These are phyloP conservation scores for Penicillium malachiteum DNA, from an alignment of 495 filamentous ascomycete species.

Conservation along the genomic window DNA sequence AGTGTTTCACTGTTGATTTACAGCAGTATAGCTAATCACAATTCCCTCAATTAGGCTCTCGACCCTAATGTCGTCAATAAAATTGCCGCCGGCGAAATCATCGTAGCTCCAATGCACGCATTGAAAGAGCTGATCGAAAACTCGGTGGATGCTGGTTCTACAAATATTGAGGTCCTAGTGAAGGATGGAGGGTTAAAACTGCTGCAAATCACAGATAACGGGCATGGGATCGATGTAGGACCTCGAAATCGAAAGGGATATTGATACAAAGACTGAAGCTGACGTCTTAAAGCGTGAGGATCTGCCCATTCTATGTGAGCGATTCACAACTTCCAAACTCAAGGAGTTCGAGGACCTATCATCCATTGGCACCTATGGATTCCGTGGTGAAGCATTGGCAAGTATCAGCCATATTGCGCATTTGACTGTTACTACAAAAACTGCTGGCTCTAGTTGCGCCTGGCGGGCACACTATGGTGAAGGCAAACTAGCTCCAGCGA, in stretches of 20 bases:
- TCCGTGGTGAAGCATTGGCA: constrained; percentile 93
- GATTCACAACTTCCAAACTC: constrained; percentile 96
- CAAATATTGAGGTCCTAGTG: constrained; percentile 83
- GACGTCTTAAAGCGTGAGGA: constrained; percentile 69
- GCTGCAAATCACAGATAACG: constrained; percentile 97
- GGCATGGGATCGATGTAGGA: constrained; percentile 85
- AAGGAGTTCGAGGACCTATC: constrained; percentile 93
- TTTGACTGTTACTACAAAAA: constrained; percentile 91
- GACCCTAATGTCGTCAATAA: constrained; percentile 98
- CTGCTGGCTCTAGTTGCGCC: constrained; percentile 82
- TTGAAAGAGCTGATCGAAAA: constrained; percentile 98
- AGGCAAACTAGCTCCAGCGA: constrained; percentile 79
- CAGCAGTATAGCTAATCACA: background rate
- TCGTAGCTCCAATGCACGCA: constrained; percentile 95
- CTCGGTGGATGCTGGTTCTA: constrained; percentile 93
- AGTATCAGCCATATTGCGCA: constrained; percentile 99
- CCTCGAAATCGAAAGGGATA: background rate
- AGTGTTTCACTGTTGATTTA: background rate
- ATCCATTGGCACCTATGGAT: constrained; percentile 92
- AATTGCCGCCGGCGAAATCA: constrained; percentile 99
- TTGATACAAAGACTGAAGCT: constrained; percentile 15
- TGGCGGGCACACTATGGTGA: constrained; percentile 86
- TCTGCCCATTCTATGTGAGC: constrained; percentile 88
- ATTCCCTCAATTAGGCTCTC: constrained; percentile 58
- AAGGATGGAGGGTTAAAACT: constrained; percentile 98